These are phyloP conservation scores for Geotrichum klebahnii DNA, from an alignment of 1,139 yeast genomes.

Conservation along the genomic window DNA sequence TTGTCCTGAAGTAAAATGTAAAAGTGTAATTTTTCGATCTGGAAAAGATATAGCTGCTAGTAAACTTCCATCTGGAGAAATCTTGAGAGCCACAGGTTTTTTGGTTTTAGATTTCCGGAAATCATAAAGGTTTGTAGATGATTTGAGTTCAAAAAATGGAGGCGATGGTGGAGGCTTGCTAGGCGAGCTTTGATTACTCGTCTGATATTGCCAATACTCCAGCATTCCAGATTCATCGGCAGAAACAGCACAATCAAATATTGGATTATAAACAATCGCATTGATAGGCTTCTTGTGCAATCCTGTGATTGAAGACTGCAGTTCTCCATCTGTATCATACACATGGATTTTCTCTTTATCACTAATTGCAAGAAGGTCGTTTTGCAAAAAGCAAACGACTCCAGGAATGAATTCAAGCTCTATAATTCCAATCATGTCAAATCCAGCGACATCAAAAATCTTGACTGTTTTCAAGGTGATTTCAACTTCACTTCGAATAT, in stretches of 20 bases:
- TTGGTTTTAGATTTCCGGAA: slow-evolving; percentile 39
- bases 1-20: slow-evolving; percentile 41
- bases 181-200: slow-evolving; percentile 22
- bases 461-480: slow-evolving; percentile 30
- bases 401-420: slow-evolving; percentile 28
- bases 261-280: slow-evolving; percentile 36
- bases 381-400: slow-evolving; percentile 15
- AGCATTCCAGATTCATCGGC: slow-evolving; percentile 44
- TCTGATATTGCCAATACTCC: slow-evolving; percentile 45
- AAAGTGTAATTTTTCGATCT: slow-evolving; percentile 40
- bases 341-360: slow-evolving; percentile 31
- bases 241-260: slow-evolving; percentile 41
- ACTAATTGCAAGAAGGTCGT: slow-evolving; percentile 27
- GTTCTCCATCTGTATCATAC: slow-evolving; percentile 33
- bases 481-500: background rate
- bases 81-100: slow-evolving; percentile 29
- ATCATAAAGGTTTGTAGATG: slow-evolving; percentile 45
- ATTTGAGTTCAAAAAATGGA: slow-evolving; percentile 40
- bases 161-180: slow-evolving; percentile 14
- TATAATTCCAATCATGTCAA: slow-evolving; percentile 45
- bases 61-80: slow-evolving; percentile 34
- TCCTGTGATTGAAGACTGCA: slow-evolving; percentile 23
- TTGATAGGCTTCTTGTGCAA: slow-evolving; percentile 40
- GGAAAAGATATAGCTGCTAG: slow-evolving; percentile 38
- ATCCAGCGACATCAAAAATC: slow-evolving; percentile 43